phyloP scores from a whole-genome alignment of 2,329 filamentous ascomycete genomes.

The Blastomyces silverae region DNA sequence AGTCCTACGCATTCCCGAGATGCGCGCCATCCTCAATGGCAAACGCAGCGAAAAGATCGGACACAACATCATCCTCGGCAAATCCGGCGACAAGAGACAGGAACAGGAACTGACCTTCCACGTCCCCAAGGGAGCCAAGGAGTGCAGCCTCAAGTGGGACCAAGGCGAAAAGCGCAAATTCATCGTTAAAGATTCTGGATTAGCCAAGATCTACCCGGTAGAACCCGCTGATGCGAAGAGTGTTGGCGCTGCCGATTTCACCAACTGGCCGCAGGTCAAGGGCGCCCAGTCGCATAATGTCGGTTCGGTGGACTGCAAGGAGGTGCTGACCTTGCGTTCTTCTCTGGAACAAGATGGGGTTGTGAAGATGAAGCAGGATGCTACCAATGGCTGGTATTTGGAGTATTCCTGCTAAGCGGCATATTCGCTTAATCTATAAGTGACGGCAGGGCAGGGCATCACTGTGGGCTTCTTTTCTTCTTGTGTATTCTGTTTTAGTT shows the following conservation, averaged over 20 bases:
- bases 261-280: conserved; percentile 10
- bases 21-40: not conserved
- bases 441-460: not conserved
- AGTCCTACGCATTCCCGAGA: not conserved
- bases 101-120: conserved; percentile 8
- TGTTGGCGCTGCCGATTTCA: conserved; percentile 11
- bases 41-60: not conserved
- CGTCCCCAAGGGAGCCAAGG: conserved; percentile 1
- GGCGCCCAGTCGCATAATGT: not conserved
- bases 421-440: not conserved
- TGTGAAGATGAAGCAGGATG: conserved; percentile 3
- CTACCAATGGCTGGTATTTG: conserved; percentile 5
- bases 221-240: not conserved
- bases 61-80: not conserved
- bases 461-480: not conserved
- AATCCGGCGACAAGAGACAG: not conserved
- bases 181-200: not conserved
- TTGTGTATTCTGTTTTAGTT: not conserved
- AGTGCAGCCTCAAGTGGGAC: not conserved
- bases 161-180: not conserved
- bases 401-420: conserved; percentile 8
- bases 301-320: not conserved
- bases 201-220: not conserved
- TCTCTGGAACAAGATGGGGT: not conserved
- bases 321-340: not conserved